Evolutionary conservation across 768 basidiomycete genomes (phyloP).

Genomic region (Termitomyces sp.): DNA sequence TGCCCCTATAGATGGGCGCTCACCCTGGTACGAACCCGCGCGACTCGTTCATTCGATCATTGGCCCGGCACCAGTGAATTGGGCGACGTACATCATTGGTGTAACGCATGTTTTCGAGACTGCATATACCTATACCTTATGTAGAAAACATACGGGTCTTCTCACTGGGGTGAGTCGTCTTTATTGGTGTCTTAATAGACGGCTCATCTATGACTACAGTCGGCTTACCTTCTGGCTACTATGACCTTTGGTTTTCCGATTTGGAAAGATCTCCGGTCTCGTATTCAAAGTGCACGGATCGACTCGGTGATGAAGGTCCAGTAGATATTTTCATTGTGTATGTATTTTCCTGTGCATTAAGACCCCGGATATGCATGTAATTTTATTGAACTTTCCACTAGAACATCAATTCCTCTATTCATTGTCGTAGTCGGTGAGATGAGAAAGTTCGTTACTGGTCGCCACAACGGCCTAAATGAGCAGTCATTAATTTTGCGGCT

Average conservation of each 20-base stretch:
- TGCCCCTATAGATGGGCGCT: conserved; percentile 20
- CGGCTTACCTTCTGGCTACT: conserved; percentile 47
- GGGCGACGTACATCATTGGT: conserved; percentile 28
- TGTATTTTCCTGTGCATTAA: not conserved
- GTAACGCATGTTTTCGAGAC: conserved; percentile 43
- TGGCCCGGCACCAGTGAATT: conserved; percentile 25
- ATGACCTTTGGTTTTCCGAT: conserved; percentile 53
- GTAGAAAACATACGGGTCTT: conserved; percentile 48
- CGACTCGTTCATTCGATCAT: conserved; percentile 25
- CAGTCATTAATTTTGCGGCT: not conserved
- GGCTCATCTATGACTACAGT: conserved; percentile 29
- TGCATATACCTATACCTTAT: conserved; percentile 44
- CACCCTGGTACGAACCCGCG: conserved; percentile 28
- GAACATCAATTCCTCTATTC: not conserved
- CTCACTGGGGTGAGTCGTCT: conserved; percentile 29
- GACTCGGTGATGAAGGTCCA: conserved; percentile 78
- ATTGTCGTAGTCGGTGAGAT: not conserved
- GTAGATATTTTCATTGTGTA: conserved; percentile 17
- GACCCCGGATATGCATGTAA: not conserved
- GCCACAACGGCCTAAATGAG: not conserved
- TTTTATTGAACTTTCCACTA: not conserved
- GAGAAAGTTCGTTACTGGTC: not conserved
- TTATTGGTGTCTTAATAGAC: not conserved
- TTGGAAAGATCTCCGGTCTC: conserved; percentile 48
- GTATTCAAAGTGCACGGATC: conserved; percentile 66